These are phyloP conservation scores for Aspergillus sclerotioniger DNA, from an alignment of 495 filamentous ascomycete species.

Conservation along the genomic window DNA sequence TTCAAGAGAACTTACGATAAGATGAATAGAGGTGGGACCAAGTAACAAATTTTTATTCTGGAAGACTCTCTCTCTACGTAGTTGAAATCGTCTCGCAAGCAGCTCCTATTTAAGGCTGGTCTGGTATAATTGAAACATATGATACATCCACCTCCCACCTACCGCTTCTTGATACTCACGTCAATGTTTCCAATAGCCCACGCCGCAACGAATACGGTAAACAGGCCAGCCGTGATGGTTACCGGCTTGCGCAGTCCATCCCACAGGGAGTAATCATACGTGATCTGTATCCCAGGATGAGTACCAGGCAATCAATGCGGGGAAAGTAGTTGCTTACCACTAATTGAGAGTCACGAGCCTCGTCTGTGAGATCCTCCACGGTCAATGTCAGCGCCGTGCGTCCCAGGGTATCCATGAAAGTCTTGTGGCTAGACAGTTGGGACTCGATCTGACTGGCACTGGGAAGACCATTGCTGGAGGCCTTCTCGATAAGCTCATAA, in stretches of 20 bases:
- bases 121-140: conserved; percentile 16
- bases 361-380: conserved; percentile 84
- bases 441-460: conserved; percentile 34
- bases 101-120: conserved; percentile 1
- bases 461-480: conserved; percentile 40
- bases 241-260: conserved; percentile 84
- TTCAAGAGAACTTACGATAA: too few species aligned
- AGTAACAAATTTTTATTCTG: background rate
- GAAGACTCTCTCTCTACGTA: background rate
- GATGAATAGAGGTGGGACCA: background rate
- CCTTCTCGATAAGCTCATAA: conserved; percentile 38
- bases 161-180: conserved; percentile 61
- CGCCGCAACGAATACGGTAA: conserved; percentile 69
- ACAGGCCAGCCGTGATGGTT: conserved; percentile 70
- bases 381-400: conserved; percentile 79
- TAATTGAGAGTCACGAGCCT: conserved; percentile 74
- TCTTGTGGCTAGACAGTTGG: conserved; percentile 65
- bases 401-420: conserved; percentile 92
- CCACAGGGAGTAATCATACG: conserved; percentile 78
- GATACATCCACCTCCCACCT: conserved; percentile 15
- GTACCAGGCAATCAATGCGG: conserved; percentile 7
- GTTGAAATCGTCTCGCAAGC: background rate
- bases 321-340: conserved; percentile 46
- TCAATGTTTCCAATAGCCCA: conserved; percentile 80
- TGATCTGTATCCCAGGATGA: conserved; percentile 42